Evolutionary conservation across 2,329 filamentous ascomycete species (phyloP), one percentile per base, ranked within the genome.

Genomic region (Diplodia scrobiculata): DNA sequence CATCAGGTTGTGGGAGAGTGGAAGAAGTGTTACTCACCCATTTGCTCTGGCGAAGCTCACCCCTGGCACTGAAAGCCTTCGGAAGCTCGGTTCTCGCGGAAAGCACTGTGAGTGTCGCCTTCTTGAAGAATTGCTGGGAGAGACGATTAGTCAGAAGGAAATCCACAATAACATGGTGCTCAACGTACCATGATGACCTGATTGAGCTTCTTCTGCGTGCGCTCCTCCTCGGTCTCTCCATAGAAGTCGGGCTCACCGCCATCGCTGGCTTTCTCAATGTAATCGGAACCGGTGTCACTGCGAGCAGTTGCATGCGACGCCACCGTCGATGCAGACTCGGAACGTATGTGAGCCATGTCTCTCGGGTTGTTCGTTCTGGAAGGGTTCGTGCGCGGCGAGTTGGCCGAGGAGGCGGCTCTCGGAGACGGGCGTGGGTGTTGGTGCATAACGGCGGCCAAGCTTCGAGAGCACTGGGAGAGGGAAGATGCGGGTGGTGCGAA

Each of bases 141-240:
- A 59, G 6, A 13, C 67, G 34, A 68, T 78, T 66, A 77, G 73
- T 34, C 74, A 68, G 47, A 36, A 58, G 5, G 36, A 17, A 21
- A 29, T 34, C 19, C 6, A 7, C 14, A 3, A 19, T 7, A 7
- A 11, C 4, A 25, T 21, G 5, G 11, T 32, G 21, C 11, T 62
- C 62, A 14, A 72, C 80, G 68, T 81, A 96, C 92, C 85, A 95
- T 91, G 72, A 97, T 89, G 74, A 98, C 95, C 80, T 97, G 92
- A 77, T 96, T 95, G 71, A 97, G 83, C 81, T 95, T 95, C 55
- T 67, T 75, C 70, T 79, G 73, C 67, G 62, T 78, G 69, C 66
- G 69, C 72, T 70, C 75, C 72, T 68, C 76, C 73, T 38, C 68
- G 65, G 72, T 72, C 63, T 70, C 70, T 59, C 78, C 71, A 11